Percentiles rank a stretch among this genome's conserved stretches.
Conservation (phyloP, 495 filamentous ascomycete genomes). For the Hyaloscypha finlandica region DNA sequence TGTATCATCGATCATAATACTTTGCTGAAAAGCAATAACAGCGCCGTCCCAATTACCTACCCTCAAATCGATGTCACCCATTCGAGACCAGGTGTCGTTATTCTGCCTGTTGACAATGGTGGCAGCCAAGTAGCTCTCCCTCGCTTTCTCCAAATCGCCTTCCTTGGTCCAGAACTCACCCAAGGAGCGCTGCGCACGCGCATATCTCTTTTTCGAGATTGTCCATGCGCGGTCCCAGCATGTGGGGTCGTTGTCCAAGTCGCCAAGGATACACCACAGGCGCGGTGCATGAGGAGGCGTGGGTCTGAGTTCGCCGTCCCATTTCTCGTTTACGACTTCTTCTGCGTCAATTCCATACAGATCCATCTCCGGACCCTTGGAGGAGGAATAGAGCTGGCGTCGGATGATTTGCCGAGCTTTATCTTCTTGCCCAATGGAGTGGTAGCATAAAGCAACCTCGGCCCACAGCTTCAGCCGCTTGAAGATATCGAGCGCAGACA, state of each 20-base stretch:
- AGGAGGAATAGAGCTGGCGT: constrained; percentile 72
- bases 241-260: constrained; percentile 71
- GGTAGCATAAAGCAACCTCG: constrained; percentile 87
- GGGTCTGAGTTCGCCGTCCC: constrained; percentile 54
- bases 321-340: constrained; percentile 51
- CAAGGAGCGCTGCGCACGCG: constrained; percentile 83
- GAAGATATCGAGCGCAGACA: constrained; percentile 94
- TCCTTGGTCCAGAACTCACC: constrained; percentile 72
- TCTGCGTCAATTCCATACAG: constrained; percentile 47
- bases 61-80: constrained; percentile 85
- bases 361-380: constrained; percentile 50
- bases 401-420: constrained; percentile 77
- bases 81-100: constrained; percentile 79
- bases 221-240: constrained; percentile 90
- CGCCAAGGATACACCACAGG: constrained; percentile 91
- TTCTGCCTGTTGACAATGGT: constrained; percentile 79
- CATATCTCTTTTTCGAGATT: constrained; percentile 76
- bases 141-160: constrained; percentile 67
- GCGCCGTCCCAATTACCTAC: constrained; percentile 77
- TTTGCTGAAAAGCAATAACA: constrained; percentile 78
- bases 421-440: constrained; percentile 60
- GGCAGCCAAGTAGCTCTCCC: constrained; percentile 74
- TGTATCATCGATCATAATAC: constrained; percentile 78
- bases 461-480: constrained; percentile 94
- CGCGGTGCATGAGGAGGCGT: constrained; percentile 80